Base-by-base conservation (phyloP, 805 yeast genomes). In the Yarrowia porcina region DNA sequence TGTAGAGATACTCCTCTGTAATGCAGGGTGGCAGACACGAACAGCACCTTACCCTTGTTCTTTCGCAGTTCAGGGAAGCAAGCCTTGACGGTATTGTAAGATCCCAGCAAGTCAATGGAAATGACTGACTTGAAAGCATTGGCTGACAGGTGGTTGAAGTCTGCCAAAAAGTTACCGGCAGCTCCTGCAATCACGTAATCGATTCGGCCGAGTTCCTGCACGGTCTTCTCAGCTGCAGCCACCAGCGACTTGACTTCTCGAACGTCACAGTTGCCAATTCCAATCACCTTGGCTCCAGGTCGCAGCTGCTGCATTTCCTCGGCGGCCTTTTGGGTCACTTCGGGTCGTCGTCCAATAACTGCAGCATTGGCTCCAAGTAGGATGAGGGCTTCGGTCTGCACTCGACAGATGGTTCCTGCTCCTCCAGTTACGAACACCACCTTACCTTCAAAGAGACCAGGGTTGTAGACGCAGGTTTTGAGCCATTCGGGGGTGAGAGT, bases 381-480 rank as follows among this genome's bases (percentile, higher is more conserved):
- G 2, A 90, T 87, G 75, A 93, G 67, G 0, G 96, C 96, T 72
- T 89, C 96, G 0, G 88, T 83, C 73, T 92, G 97, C 5, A 88
- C 93, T 47, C 94, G 78, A 73, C 97, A 92, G 62, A 93, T 92
- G 13, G 96, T 85, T 9, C 97, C 97, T 2, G 97, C 94, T 11
- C 97, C 97, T 9, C 98, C 98, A 0, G 98, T 93, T 60, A 90
- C 89, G 68, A 92, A 88, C 3, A 85, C 94, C 1, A 90, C 97
- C 72, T 91, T 91, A 12, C 88, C 96, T 62, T 84, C 80, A 77
- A 91, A 91, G 36, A 90, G 69, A 66, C 82, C 87, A 0, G 86
- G 83, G 65, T 86, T 85, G 65, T 63, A 74, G 32, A 68, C 67
- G 47, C 67, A 25, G 42, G 67, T 67, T 41, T 69, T 59, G 28